These are phyloP conservation scores for Sporothrix protearum DNA, from an alignment of 2,329 filamentous ascomycete genomes.

Conservation along the genomic window DNA sequence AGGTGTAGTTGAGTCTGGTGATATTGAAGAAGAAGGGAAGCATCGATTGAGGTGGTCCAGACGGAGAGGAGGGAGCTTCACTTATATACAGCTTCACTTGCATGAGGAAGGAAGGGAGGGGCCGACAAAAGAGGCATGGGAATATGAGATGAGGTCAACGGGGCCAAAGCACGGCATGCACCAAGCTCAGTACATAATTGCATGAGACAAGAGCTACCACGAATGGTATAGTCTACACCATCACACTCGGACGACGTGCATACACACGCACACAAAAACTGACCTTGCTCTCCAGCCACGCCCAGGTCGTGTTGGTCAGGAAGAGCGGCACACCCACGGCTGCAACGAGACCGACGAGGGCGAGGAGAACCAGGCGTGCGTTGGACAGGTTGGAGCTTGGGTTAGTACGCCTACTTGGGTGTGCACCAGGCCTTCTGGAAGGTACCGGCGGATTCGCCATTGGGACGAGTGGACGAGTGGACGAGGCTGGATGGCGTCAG, in stretches of 20 bases:
- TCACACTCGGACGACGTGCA: too few relatives aligned
- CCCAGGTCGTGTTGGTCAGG: slow-evolving; percentile 8
- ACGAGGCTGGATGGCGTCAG: slow-evolving; percentile 14
- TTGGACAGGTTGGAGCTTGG: too few relatives aligned
- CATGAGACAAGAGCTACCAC: not conserved
- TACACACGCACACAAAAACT: not conserved
- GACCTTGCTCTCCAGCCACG: slow-evolving; percentile 5
- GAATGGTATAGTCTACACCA: too few relatives aligned
- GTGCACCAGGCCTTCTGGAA: too few relatives aligned
- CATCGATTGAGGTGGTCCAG: not conserved
- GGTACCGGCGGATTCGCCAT: not conserved
- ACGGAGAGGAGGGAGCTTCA: not conserved
- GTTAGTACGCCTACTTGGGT: too few relatives aligned
- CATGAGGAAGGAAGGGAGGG: not conserved
- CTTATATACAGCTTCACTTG: not conserved
- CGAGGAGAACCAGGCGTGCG: not conserved
- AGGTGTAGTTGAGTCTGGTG: not conserved
- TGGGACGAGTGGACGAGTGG: not conserved
- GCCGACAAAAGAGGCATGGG: not conserved
- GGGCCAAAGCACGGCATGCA: slow-evolving; percentile 1
- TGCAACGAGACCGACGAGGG: not conserved
- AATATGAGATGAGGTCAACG: slow-evolving; percentile 6
- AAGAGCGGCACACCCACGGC: slow-evolving; percentile 12
- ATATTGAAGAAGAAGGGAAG: not conserved
- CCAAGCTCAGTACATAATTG: not conserved